Conservation (phyloP, 2,329 filamentous ascomycete species). For the Madurella mycetomatis region DNA sequence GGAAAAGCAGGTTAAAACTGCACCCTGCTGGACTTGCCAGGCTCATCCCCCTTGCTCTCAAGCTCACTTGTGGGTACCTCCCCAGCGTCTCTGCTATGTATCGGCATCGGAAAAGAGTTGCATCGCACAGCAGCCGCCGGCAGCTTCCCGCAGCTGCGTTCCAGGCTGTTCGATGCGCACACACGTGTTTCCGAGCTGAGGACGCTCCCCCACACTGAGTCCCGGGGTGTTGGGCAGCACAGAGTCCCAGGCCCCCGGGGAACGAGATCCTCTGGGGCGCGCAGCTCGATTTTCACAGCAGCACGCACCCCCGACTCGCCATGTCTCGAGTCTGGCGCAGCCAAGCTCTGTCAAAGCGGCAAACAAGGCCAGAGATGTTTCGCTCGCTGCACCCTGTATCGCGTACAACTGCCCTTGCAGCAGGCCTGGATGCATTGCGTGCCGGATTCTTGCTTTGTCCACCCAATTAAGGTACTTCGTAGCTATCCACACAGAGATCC, state of each 20-base stretch:
- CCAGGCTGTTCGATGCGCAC: no score
- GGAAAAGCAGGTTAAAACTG: background rate
- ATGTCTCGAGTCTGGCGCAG: slow-evolving; percentile 9
- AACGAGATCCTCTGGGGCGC: background rate
- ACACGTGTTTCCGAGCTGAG: background rate
- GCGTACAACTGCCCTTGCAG: background rate
- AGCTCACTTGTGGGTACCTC: no score
- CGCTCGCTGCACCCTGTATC: background rate
- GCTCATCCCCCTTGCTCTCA: background rate
- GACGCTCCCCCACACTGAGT: background rate
- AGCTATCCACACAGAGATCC: background rate
- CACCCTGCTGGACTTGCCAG: background rate
- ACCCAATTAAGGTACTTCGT: background rate
- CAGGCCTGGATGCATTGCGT: background rate
- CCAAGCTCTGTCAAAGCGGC: slow-evolving; percentile 3
- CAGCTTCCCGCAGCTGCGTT: background rate
- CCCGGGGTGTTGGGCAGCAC: background rate
- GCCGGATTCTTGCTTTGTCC: background rate
- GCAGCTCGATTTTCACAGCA: background rate
- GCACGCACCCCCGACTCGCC: slow-evolving; percentile 8
- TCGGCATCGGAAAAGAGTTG: background rate
- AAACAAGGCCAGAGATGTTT: background rate
- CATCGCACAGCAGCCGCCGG: background rate
- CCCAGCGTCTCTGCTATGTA: no score
- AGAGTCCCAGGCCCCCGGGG: background rate